Evolutionary conservation across 352 stramenopile genomes (phyloP).

Genomic region (Globisporangium mamillatum): DNA sequence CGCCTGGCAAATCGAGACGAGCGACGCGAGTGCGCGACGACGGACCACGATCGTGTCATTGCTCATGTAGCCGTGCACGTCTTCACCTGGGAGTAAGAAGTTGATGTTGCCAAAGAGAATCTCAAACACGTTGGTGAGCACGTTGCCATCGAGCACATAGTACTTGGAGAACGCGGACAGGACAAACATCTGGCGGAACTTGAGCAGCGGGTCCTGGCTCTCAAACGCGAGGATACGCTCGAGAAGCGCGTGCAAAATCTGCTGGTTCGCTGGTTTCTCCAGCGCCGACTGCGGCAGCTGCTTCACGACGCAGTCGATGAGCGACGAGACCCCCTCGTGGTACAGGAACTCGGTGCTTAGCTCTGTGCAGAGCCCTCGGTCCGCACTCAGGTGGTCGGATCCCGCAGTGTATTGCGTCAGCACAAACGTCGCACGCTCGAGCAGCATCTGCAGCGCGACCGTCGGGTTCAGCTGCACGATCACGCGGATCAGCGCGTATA

Average conservation of each 20-base stretch:
- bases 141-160: conserved; percentile 54
- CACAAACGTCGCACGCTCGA: conserved; percentile 59
- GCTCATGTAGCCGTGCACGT: conserved; percentile 62
- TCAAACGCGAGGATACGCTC: conserved; percentile 53
- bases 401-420: conserved; percentile 39
- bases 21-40: conserved; percentile 56
- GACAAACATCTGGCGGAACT: conserved; percentile 71
- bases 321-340: conserved; percentile 68
- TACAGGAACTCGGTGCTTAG: conserved; percentile 65
- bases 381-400: conserved; percentile 47
- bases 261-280: conserved; percentile 36
- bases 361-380: conserved; percentile 55
- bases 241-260: conserved; percentile 45
- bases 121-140: conserved; percentile 72
- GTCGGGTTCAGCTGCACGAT: conserved; percentile 58
- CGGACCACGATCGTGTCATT: conserved; percentile 72
- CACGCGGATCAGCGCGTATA: conserved; percentile 72
- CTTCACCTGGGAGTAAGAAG: conserved; percentile 64
- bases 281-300: conserved; percentile 48
- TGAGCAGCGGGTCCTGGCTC: conserved; percentile 59
- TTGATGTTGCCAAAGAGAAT: conserved; percentile 73
- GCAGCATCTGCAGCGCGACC: conserved; percentile 46
- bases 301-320: conserved; percentile 78
- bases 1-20: conserved; percentile 76
- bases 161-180: conserved; percentile 74